Base-by-base conservation (phyloP, 257 asterid species). In the Misopates orontium region DNA sequence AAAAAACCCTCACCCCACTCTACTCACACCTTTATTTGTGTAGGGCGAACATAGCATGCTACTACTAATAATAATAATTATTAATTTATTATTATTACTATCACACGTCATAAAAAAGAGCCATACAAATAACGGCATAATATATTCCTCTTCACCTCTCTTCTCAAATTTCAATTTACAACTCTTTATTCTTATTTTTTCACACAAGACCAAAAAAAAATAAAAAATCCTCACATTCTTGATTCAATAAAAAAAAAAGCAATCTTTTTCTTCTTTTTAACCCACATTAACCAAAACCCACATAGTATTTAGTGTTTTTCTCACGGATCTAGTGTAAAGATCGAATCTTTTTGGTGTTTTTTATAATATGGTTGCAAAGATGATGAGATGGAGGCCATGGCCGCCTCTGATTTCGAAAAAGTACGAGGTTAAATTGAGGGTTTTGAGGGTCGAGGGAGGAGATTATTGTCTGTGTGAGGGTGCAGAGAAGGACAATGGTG, bases 371-470 rank as follows among this genome's bases (percentile, higher is more conserved):
- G 90, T 79, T 69, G 90, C 71, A 60, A 84, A 82, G 60, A 82
- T 84, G 82, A 81, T 84, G 79, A 77, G 60, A 66, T 84, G 90
- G 90, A 80, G 87, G 16, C 90, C 90, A 25, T 84, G 90, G 90
- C 90, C 90, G 36, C 90, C 90, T n/a, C 71, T 71, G 15, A 41
- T 77, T 21, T 60, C 90, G 0, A 82, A 77, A 53, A 84, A 79
- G 62, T 82, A 63, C 58, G 83, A 78, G 73, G 90, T 84, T 1
- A 82, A 56, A 63, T 60, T 84, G 15, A 73, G 31, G 15, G 83
- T 82, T 17, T 23, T 44, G 73, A 75, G 75, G 45, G 72, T 79
- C 9, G 83, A 84, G 20, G 82, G 82, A 24, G 82, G 82, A 24
- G 39, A 53, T 71, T 74, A 75, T 67, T 75, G 66, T 73, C 69